phyloP scores from a whole-genome alignment of 768 basidiomycete species.

The Termitomyces sp. region DNA sequence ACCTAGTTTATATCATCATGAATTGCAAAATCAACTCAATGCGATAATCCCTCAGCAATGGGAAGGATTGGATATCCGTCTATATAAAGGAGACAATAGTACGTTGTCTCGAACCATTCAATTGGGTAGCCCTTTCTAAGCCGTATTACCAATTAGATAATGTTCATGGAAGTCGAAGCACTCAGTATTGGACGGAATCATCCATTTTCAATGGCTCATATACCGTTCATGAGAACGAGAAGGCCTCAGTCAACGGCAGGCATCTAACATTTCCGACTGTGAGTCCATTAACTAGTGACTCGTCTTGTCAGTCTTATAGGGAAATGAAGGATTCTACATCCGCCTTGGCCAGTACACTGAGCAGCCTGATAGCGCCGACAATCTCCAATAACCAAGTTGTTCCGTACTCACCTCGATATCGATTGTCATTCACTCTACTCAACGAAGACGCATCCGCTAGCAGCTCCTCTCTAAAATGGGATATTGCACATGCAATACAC shows the following conservation, averaged over 20 bases:
- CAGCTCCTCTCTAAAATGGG: constrained; percentile 61
- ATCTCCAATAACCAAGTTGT: constrained; percentile 45
- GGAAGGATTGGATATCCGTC: constrained; percentile 37
- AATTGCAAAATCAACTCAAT: constrained; percentile 20
- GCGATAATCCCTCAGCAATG: constrained; percentile 28
- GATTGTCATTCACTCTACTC: constrained; percentile 87
- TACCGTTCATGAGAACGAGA: constrained; percentile 16
- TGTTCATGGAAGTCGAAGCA: not conserved
- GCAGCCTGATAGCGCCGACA: constrained; percentile 36
- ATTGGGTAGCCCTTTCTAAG: not conserved
- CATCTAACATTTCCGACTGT: constrained; percentile 24
- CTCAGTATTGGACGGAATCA: not conserved
- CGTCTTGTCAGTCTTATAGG: constrained; percentile 12
- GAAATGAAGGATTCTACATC: constrained; percentile 12
- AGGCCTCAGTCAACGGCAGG: constrained; percentile 20
- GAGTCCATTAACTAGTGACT: constrained; percentile 4
- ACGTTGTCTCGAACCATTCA: not conserved
- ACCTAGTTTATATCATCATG: constrained; percentile 10
- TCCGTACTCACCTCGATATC: constrained; percentile 78
- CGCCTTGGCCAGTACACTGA: constrained; percentile 24
- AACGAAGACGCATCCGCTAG: constrained; percentile 84
- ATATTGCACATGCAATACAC: constrained; percentile 56
- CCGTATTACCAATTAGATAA: not conserved
- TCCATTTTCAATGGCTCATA: constrained; percentile 15
- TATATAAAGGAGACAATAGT: constrained; percentile 18